Percentiles rank a stretch among this genome's conserved stretches.
Conservation (phyloP, 2,329 filamentous ascomycete genomes). For the Pestalotiopsis sp. region DNA sequence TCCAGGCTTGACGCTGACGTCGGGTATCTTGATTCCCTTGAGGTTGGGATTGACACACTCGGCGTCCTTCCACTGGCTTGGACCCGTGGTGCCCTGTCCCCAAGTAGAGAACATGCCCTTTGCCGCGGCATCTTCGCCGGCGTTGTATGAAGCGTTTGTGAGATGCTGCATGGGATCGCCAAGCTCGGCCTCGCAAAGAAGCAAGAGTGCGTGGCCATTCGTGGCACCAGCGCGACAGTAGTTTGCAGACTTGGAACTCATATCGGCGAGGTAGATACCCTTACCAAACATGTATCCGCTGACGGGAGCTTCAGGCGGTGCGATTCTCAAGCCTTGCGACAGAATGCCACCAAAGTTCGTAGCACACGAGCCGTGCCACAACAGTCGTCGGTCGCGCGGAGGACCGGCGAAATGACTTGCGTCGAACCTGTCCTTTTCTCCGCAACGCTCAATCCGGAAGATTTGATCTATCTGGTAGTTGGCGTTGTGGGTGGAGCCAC, state of each 20-base stretch:
- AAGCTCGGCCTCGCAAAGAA: conserved; percentile 85
- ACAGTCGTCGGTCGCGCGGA: conserved; percentile 67
- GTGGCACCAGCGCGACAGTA: conserved; percentile 70
- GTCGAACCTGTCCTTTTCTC: conserved; percentile 72
- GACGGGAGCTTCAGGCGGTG: conserved; percentile 80
- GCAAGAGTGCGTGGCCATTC: conserved; percentile 71
- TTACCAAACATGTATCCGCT: conserved; percentile 89
- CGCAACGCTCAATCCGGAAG: conserved; percentile 79
- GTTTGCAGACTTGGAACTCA: conserved; percentile 79
- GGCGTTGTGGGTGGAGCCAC: conserved; percentile 67
- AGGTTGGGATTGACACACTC: conserved; percentile 65
- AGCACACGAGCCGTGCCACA: conserved; percentile 85
- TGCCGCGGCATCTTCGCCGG: conserved; percentile 64
- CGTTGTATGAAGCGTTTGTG: conserved; percentile 58
- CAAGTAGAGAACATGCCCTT: conserved; percentile 68
- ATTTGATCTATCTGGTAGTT: conserved; percentile 70
- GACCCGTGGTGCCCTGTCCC: conserved; percentile 68
- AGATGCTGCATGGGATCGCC: conserved; percentile 75
- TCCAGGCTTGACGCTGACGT: conserved; percentile 48
- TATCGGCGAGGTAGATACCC: conserved; percentile 86
- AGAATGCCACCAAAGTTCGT: conserved; percentile 90
- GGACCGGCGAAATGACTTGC: conserved; percentile 54
- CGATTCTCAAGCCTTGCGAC: conserved; percentile 86
- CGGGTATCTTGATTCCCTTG: conserved; percentile 70
- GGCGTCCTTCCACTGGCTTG: conserved; percentile 77